Percentiles rank a stretch among this genome's conserved stretches.
Conservation (phyloP, 257 asterid genomes). For the Gardenia jasminoides region DNA sequence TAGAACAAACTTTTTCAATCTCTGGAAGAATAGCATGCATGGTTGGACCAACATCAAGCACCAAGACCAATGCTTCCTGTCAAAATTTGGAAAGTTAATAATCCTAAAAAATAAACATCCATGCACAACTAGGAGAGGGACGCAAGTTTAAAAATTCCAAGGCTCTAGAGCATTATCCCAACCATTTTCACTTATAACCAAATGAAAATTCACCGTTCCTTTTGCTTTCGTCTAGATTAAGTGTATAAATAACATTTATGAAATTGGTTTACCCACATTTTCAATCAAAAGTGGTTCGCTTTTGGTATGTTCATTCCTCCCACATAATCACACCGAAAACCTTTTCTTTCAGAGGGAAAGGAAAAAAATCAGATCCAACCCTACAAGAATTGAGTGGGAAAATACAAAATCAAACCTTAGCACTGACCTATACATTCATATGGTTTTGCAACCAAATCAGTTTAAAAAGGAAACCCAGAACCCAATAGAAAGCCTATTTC, state of each 20-base stretch:
- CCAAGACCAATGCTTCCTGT: conserved; percentile 79
- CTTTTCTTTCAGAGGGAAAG: neutral
- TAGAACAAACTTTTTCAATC: conserved; percentile 74
- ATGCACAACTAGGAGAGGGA: neutral
- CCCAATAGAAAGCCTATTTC: neutral
- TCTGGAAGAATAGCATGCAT: conserved; percentile 81
- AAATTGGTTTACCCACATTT: conserved; percentile 6
- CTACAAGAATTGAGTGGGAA: neutral
- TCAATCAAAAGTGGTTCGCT: neutral
- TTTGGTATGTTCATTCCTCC: neutral
- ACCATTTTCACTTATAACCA: neutral
- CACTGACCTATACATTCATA: neutral
- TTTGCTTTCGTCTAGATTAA: neutral
- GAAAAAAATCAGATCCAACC: neutral
- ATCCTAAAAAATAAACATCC: neutral
- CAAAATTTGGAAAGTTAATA: neutral
- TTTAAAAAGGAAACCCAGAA: neutral
- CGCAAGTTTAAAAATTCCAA: neutral
- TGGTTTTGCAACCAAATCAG: neutral
- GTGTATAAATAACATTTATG: neutral
- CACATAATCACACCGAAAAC: too few species aligned
- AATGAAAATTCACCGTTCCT: neutral
- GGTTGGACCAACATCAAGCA: conserved; percentile 91
- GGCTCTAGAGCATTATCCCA: neutral
- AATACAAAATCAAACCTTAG: neutral